phyloP scores from a whole-genome alignment of 441 rosid species.

The Bruguiera hainesii region DNA sequence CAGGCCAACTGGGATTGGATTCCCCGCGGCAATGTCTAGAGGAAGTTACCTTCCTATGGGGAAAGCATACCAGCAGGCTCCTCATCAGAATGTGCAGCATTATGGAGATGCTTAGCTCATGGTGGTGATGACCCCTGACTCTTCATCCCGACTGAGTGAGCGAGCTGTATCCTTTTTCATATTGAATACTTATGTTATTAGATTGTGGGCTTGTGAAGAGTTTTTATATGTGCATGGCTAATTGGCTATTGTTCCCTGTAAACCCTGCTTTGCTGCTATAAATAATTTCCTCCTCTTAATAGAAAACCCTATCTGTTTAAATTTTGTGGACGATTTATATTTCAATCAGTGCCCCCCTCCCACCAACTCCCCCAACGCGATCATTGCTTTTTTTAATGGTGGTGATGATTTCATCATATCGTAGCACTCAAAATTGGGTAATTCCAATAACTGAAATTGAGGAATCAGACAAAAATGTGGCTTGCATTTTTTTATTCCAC shows the following conservation, averaged over 20 bases:
- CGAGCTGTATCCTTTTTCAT: neutral
- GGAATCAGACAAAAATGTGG: constrained; percentile 18
- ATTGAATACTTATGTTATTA: neutral
- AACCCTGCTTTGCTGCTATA: constrained; percentile 16
- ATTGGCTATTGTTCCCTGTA: neutral
- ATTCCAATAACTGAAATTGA: constrained; percentile 22
- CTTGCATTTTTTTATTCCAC: neutral
- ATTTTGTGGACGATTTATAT: constrained; percentile 5
- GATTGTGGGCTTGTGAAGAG: constrained; percentile 2
- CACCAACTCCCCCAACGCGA: too few species aligned
- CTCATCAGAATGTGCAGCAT: constrained; percentile 24
- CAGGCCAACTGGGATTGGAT: constrained; percentile 32
- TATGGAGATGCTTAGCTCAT: constrained; percentile 30
- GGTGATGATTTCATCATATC: constrained; percentile 14
- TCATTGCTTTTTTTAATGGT: neutral
- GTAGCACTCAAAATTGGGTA: constrained; percentile 20
- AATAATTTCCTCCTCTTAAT: constrained; percentile 21
- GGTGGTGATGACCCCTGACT: neutral
- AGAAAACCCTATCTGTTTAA: constrained; percentile 15
- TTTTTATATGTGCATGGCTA: constrained; percentile 15
- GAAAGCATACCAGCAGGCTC: constrained; percentile 20
- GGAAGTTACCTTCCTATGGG: constrained; percentile 28
- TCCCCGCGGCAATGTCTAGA: constrained; percentile 37
- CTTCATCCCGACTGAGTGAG: neutral
- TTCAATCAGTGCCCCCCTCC: neutral